These are phyloP conservation scores for Gymnopilus junonius DNA, from an alignment of 768 basidiomycete genomes.

Conservation along the genomic window DNA sequence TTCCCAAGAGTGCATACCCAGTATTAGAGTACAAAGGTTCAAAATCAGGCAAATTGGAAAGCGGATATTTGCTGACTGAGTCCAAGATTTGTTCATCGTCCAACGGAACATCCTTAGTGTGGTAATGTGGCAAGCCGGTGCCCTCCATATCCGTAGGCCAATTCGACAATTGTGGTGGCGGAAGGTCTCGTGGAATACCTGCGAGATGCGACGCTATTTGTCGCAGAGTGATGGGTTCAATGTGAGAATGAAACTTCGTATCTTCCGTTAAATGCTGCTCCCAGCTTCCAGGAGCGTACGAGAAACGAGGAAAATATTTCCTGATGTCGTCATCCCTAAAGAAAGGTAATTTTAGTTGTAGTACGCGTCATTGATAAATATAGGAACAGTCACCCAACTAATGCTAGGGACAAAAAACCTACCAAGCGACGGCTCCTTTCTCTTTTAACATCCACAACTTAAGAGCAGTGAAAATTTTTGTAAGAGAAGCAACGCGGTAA, in stretches of 20 bases:
- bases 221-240: background rate
- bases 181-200: background rate
- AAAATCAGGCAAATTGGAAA: background rate
- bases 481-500: background rate
- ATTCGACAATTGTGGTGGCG: background rate
- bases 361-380: background rate
- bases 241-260: background rate
- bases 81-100: background rate
- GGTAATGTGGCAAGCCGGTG: background rate
- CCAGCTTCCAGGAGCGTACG: background rate
- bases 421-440: background rate
- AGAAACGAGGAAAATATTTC: background rate
- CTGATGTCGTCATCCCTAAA: background rate
- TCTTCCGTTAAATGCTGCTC: background rate
- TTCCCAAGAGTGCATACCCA: slow-evolving; percentile 1
- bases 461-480: background rate
- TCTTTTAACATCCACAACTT: slow-evolving; percentile 3
- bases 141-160: slow-evolving; percentile 1
- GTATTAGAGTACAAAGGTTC: slow-evolving; percentile 1
- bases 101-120: background rate
- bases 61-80: background rate
- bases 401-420: background rate
- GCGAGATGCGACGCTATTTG: background rate
- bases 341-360: background rate
- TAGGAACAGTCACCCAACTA: too few relatives aligned